Base-by-base conservation (phyloP, 2,329 filamentous ascomycete species). In the Scedosporium apiospermum region DNA sequence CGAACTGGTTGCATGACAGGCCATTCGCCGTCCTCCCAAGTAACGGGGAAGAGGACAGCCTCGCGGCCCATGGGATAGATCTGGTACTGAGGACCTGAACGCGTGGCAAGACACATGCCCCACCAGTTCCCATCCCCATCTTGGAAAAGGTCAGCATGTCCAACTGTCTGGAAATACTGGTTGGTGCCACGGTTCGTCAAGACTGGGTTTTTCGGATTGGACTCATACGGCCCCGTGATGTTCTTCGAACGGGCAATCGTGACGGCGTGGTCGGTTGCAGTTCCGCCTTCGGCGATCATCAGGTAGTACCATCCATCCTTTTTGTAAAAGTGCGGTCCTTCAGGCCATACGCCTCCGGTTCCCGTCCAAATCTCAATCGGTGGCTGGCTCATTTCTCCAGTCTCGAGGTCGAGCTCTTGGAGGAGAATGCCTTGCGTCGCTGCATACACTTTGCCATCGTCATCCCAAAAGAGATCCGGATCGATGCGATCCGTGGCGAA, bases 31-130 rank as follows among this genome's bases (percentile, higher is more conserved):
- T 75, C 69, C 0, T 75, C 64, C 83, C 81, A 86, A 3, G 72
- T 78, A 1, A 77, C 80, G 0, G 79, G 75, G n/a, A 74, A 76
- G 2, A 83, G 69, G 0, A 82, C 76, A 0, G 78, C 77, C 67
- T 86, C 82, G 12, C 82, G 73, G 1, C 82, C 82, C 81, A 84
- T 82, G 0, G 80, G 79, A 65, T 79, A 82, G 18, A 71, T 71
- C 30, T 68, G 65, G 65, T 70, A 80, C 12, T 70, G 69, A 0
- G 77, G 75, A 0, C 76, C 78, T 10, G 72, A 74, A 2, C 82
- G 73, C 0, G 77, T 80, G 0, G 77, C 72, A 1, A 85, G 69
- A 1, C 75, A 74, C 7, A 79, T 58, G 2, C 49, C 62, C 55
- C 44, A 63, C 82, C 82, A 85, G 38, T 80, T 76, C 0, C 78